Conservation (phyloP, 1,284 basidiomycete genomes). For the Fomitopsis betulina region DNA sequence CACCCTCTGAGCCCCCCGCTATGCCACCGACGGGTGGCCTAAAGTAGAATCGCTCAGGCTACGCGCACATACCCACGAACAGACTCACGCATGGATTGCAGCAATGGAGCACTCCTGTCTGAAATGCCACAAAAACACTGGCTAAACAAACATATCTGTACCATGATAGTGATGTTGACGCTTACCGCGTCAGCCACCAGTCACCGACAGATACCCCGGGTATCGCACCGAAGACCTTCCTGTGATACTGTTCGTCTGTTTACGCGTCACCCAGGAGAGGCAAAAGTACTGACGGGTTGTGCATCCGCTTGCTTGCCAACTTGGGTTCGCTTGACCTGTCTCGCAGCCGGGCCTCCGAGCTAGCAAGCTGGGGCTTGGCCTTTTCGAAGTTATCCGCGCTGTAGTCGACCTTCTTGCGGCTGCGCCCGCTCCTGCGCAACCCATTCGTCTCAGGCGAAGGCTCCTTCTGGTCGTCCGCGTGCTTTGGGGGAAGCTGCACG, state of each 20-base stretch:
- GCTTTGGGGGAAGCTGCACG: slow-evolving; percentile 6
- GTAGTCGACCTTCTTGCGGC: slow-evolving; percentile 55
- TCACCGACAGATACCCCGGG: slow-evolving; percentile 73
- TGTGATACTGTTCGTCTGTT: slow-evolving; percentile 1
- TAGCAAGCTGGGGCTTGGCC: slow-evolving; percentile 13
- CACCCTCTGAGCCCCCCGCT: slow-evolving; percentile 57
- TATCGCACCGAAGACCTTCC: slow-evolving; percentile 57
- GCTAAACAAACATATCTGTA: background rate
- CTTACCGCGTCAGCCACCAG: slow-evolving; percentile 69
- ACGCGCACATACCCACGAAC: background rate
- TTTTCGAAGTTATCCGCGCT: slow-evolving; percentile 26
- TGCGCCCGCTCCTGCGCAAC: slow-evolving; percentile 60
- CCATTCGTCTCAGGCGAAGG: slow-evolving; percentile 11
- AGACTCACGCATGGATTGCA: slow-evolving; percentile 68
- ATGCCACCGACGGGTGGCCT: slow-evolving; percentile 82
- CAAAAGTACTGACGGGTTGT: slow-evolving; percentile 57
- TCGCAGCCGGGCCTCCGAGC: slow-evolving; percentile 12
- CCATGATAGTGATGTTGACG: background rate
- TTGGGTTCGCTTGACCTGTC: slow-evolving; percentile 24
- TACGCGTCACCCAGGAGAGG: background rate
- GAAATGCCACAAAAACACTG: background rate
- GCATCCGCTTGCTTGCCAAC: slow-evolving; percentile 32
- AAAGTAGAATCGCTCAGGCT: slow-evolving; percentile 5
- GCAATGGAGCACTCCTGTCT: slow-evolving; percentile 67
- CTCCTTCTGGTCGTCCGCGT: slow-evolving; percentile 3